phyloP scores from a whole-genome alignment of 2,329 filamentous ascomycete genomes.

The Plectosphaerella plurivora region DNA sequence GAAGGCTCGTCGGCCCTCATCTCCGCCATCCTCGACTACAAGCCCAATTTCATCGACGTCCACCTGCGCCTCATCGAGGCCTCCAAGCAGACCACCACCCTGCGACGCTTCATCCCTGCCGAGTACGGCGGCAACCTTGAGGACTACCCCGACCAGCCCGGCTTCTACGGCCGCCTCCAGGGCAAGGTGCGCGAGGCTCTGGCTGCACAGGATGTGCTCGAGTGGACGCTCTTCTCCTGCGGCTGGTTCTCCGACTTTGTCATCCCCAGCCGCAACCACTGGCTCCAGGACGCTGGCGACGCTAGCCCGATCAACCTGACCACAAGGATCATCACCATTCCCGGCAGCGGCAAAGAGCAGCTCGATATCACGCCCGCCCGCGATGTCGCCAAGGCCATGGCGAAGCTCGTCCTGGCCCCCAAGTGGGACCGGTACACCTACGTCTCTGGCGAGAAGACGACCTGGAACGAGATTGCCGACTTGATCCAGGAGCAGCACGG shows the following conservation, averaged over 20 bases:
- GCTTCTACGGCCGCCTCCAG: slow-evolving; percentile 7
- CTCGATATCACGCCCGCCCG: slow-evolving; percentile 5
- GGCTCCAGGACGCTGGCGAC: slow-evolving; percentile 7
- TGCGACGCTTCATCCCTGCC: slow-evolving; percentile 13
- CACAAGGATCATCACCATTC: slow-evolving; percentile 1
- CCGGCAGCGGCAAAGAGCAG: slow-evolving; percentile 4
- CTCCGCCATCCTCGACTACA: slow-evolving; percentile 11
- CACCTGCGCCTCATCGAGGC: slow-evolving; percentile 12
- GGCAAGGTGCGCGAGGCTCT: slow-evolving; percentile 4
- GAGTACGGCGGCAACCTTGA: slow-evolving; percentile 12
- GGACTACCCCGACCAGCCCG: slow-evolving; percentile 12
- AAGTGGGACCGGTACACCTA: slow-evolving; percentile 7
- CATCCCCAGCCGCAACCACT: slow-evolving; percentile 6
- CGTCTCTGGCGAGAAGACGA: slow-evolving; percentile 9
- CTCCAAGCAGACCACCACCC: slow-evolving; percentile 5
- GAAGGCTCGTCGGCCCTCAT: slow-evolving; percentile 6
- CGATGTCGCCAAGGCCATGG: slow-evolving; percentile 8
- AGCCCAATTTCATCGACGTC: slow-evolving; percentile 6
- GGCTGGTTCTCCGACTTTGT: slow-evolving; percentile 12
- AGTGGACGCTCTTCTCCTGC: slow-evolving; percentile 11
- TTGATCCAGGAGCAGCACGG: not conserved
- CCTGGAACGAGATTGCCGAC: slow-evolving; percentile 1
- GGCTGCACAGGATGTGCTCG: slow-evolving; percentile 6
- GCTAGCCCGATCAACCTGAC: slow-evolving; percentile 5
- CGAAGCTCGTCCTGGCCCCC: slow-evolving; percentile 4